Base-by-base conservation (phyloP, 345 rosid genomes). In the Theobroma cacao region DNA sequence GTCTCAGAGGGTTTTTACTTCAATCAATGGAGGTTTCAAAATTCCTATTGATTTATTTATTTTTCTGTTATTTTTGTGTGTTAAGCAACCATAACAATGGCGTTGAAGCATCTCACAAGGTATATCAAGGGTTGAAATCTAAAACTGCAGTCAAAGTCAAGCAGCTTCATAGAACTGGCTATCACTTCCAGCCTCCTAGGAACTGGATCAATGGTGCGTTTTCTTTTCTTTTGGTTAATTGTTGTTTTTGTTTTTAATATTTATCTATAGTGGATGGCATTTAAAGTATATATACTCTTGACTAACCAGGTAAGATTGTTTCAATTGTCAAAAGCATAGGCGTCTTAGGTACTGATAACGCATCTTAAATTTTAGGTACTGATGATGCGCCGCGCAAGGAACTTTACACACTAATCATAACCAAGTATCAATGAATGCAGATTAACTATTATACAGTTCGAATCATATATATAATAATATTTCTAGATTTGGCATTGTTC, bases 151-250 rank as follows among this genome's bases (percentile, higher is more conserved):
- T 22, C 1, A 8, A 58, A 1, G 91, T 91, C n/a, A 64, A 71
- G 45, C 76, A 82, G 47, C 55, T 77, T 47, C 92, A 91, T 26
- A 80, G 97, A 82, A 88, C 93, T 5, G 91, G 80, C 1, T 95
- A 78, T 79, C 98, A 95, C 72, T 95, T 95, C 74, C 99, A 93
- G 76, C 98, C 99, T 77, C 93, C 91, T 1, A 82, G 34, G 82
- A 80, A 95, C 59, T 95, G 99, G 99, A 92, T 92, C 74, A 95
- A 93, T 56, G 99, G 99, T 93, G 83, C 24, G 55, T 30, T 53
- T 36, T 63, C 53, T 13, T 69, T 7, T 3, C 1, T 18, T 30
- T 4, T 2, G 20, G 15, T 53, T 41, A 41, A 24, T 75, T 28
- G 7, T 14, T 60, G 38, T 56, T 43, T 33, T 66, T 0, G 28